Percentiles rank a stretch among this genome's conserved stretches.
Conservation (phyloP, 2,329 filamentous ascomycete species). For the Neopestalotiopsis sp. region DNA sequence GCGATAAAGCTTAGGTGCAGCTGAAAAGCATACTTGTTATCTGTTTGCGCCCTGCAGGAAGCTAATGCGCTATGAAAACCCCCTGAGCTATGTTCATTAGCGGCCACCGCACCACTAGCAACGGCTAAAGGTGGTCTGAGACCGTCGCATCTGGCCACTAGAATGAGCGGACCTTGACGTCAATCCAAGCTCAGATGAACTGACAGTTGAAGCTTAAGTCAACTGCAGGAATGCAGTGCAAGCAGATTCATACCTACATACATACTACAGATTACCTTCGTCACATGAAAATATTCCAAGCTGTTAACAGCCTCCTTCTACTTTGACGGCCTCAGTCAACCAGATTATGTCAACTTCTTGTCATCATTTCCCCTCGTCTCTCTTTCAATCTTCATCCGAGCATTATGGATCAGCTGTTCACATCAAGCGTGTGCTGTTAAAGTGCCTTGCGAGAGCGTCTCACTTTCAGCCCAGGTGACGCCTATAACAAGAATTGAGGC, state of each 20-base stretch:
- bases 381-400: too few relatives aligned
- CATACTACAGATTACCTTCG: too few relatives aligned
- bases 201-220: background rate
- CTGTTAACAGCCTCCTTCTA: too few relatives aligned
- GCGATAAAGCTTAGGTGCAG: background rate
- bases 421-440: too few relatives aligned
- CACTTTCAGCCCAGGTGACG: too few relatives aligned
- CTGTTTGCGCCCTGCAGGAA: background rate
- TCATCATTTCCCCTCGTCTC: too few relatives aligned
- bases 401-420: too few relatives aligned
- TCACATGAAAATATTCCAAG: too few relatives aligned
- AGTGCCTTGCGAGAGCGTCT: too few relatives aligned
- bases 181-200: background rate
- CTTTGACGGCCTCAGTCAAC: too few relatives aligned
- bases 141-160: background rate
- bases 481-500: too few relatives aligned
- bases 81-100: background rate
- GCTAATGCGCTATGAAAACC: background rate
- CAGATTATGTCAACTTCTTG: background rate
- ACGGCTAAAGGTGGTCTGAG: background rate
- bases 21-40: background rate
- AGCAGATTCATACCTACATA: too few relatives aligned
- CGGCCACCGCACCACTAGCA: background rate
- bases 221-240: background rate
- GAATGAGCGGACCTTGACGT: background rate